phyloP scores from a whole-genome alignment of 1,284 basidiomycete species.

The Taiwanofungus camphoratus region DNA sequence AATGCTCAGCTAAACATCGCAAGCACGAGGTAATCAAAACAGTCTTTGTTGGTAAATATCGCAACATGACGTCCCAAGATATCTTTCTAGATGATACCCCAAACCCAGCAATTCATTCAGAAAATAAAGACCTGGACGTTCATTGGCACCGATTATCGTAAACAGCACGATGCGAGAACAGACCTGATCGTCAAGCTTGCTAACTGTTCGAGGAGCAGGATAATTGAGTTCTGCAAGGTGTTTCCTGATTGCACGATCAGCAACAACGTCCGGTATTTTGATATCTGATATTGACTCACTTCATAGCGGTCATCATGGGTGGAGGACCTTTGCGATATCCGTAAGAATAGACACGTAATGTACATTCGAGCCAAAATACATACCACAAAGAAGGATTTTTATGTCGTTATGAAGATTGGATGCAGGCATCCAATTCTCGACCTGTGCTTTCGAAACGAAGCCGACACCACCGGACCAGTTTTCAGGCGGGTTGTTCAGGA shows the following conservation, averaged over 20 bases:
- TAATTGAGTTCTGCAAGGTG: constrained; percentile 86
- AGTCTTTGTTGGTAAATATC: too few relatives aligned
- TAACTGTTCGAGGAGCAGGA: constrained; percentile 83
- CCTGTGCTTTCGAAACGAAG: constrained; percentile 93
- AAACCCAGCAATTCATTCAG: constrained; percentile 26
- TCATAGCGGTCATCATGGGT: constrained; percentile 97
- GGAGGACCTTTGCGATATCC: constrained; percentile 67
- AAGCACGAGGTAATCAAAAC: too few relatives aligned
- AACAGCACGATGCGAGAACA: constrained; percentile 12
- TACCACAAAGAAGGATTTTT: constrained; percentile 85
- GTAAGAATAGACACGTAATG: constrained; percentile 3
- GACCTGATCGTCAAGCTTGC: constrained; percentile 90
- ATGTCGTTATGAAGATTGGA: constrained; percentile 47
- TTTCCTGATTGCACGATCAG: constrained; percentile 48
- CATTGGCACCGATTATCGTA: constrained; percentile 5
- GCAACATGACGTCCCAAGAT: too few relatives aligned
- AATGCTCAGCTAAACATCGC: too few relatives aligned
- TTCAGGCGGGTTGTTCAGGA: constrained; percentile 88
- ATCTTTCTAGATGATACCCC: too few relatives aligned
- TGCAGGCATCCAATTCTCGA: constrained; percentile 69
- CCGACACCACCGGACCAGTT: constrained; percentile 87
- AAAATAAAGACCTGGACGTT: constrained; percentile 54
- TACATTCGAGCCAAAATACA: constrained; percentile 18
- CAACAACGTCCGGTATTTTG: constrained; percentile 1
- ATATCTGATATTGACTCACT: constrained; percentile 71